phyloP scores from a whole-genome alignment of 108 stramenopile species.

The Cyclotella kingstonii region DNA sequence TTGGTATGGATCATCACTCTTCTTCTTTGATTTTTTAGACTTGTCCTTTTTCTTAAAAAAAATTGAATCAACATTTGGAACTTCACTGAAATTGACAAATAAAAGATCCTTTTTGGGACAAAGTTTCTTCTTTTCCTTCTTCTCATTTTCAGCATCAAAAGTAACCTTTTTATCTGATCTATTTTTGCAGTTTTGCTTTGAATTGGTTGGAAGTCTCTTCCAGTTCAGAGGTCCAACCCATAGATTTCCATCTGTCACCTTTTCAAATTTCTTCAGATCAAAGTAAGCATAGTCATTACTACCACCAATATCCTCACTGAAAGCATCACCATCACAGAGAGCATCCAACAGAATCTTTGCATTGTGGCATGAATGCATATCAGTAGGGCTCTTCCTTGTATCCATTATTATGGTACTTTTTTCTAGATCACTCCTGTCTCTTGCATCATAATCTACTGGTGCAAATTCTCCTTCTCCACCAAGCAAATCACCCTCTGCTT shows the following conservation, averaged over 20 bases:
- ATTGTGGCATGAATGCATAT: conserved; percentile 43
- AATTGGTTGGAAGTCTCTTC: conserved; percentile 55
- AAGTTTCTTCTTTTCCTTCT: conserved; percentile 52
- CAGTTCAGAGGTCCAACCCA: conserved; percentile 92
- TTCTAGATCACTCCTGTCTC: no score
- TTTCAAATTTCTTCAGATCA: conserved; percentile 58
- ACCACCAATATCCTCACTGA: conserved; percentile 24
- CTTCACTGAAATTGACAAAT: conserved; percentile 35
- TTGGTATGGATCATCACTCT: conserved; percentile 52
- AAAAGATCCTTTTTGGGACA: conserved; percentile 43
- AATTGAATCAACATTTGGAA: conserved; percentile 20
- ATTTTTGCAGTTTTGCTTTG: conserved; percentile 8
- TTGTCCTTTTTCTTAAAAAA: conserved; percentile 41
- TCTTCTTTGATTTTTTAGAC: conserved; percentile 38
- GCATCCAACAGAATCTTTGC: conserved; percentile 66
- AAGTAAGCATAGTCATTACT: conserved; percentile 63
- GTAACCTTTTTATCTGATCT: conserved; percentile 29
- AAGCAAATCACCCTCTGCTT: conserved; percentile 24
- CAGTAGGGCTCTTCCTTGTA: conserved; percentile 28
- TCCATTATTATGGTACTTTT: no score
- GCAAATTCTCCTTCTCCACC: conserved; percentile 44
- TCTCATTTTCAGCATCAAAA: conserved; percentile 33
- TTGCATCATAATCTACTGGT: conserved; percentile 49
- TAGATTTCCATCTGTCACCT: conserved; percentile 59
- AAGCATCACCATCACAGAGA: conserved; percentile 63